Conservation (phyloP, 2,329 filamentous ascomycete species). For the Neofusicoccum sp. region DNA sequence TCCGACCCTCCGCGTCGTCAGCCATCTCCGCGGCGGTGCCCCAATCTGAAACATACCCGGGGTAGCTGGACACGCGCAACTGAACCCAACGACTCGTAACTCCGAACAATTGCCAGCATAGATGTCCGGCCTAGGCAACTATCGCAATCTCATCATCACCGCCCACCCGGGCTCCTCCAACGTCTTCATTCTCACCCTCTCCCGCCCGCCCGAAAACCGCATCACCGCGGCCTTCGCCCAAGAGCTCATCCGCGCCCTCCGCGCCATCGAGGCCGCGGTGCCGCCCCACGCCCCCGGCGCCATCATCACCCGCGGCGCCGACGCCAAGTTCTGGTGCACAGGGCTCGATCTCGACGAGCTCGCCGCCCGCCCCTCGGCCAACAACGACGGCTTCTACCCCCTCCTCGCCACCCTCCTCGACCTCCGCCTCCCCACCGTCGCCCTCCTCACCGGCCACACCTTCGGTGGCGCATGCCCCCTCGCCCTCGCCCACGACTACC, state of each 20-base stretch:
- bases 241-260: slow-evolving; percentile 55
- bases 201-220: slow-evolving; percentile 58
- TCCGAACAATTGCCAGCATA: background rate
- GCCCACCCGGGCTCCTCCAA: slow-evolving; percentile 24
- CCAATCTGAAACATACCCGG: too few relatives aligned
- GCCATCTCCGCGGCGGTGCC: background rate
- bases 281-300: slow-evolving; percentile 4
- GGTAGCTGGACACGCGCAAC: background rate
- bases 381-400: slow-evolving; percentile 61
- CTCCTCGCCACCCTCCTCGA: slow-evolving; percentile 52
- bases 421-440: slow-evolving; percentile 53
- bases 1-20: background rate
- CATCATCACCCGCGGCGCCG: slow-evolving; percentile 55
- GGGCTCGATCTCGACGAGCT: slow-evolving; percentile 52
- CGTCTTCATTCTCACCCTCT: slow-evolving; percentile 58
- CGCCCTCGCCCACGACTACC: slow-evolving; percentile 52
- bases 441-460: slow-evolving; percentile 52
- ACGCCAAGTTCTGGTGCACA: slow-evolving; percentile 45
- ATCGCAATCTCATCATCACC: slow-evolving; percentile 6
- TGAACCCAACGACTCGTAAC: background rate
- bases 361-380: slow-evolving; percentile 56
- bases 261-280: slow-evolving; percentile 50
- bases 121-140: slow-evolving; percentile 5
- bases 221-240: slow-evolving; percentile 55
- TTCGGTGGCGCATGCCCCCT: slow-evolving; percentile 54